Evolutionary conservation across 1,284 basidiomycete genomes (phyloP).

Genomic region (Rhodotorula mucilaginosa): DNA sequence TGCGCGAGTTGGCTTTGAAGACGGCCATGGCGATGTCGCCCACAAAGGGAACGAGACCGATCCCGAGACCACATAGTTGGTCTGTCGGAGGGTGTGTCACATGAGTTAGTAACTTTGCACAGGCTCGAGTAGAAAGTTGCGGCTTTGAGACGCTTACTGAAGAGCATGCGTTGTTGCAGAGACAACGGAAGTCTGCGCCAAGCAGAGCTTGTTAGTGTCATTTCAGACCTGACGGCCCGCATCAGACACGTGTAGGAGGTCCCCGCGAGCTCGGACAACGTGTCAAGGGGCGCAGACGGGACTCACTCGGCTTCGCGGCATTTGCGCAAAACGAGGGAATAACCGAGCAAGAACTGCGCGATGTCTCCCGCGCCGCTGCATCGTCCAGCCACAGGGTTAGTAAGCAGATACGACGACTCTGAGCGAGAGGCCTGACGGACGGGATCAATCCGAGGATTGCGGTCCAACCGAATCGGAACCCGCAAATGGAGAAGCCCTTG

Average conservation of each 20-base stretch:
- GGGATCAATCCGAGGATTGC: conserved; percentile 28
- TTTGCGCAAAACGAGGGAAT: conserved; percentile 38
- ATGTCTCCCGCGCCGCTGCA: conserved; percentile 39
- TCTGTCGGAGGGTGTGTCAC: conserved; percentile 5
- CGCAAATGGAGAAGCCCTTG: conserved; percentile 79
- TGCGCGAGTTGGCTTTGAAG: conserved; percentile 40
- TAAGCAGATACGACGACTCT: not conserved
- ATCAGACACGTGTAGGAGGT: not conserved
- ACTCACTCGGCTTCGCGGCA: conserved; percentile 37
- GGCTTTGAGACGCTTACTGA: conserved; percentile 16
- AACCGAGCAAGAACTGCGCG: conserved; percentile 39
- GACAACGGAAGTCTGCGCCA: conserved; percentile 14
- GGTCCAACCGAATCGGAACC: conserved; percentile 53
- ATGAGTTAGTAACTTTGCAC: not conserved
- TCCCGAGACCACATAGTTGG: conserved; percentile 17
- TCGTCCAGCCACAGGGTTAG: not conserved
- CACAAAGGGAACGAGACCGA: conserved; percentile 26
- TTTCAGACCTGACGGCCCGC: too few relatives aligned
- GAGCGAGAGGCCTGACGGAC: not conserved
- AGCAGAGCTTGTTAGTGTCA: too few relatives aligned
- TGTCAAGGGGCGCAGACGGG: not conserved
- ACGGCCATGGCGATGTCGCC: conserved; percentile 38
- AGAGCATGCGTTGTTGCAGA: conserved; percentile 32
- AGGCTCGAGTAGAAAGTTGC: too few relatives aligned
- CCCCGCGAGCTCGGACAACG: not conserved